Evolutionary conservation across 2,329 filamentous ascomycete genomes (phyloP).

Genomic region (Nemania diffusa): DNA sequence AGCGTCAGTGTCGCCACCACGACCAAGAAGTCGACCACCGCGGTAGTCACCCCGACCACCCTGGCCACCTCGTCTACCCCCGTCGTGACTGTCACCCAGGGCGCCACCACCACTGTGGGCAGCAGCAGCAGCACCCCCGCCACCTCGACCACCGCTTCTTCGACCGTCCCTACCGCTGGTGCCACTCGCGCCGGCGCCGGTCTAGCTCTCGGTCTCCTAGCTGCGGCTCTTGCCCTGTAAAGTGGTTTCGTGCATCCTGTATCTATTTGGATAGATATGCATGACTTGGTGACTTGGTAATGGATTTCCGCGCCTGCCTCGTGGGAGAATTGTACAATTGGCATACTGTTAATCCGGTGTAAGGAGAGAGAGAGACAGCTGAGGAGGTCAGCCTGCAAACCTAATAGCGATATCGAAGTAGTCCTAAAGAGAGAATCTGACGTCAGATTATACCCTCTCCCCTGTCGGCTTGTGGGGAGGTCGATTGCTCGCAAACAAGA

Average conservation of each 20-base stretch:
- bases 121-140: conserved; percentile 8
- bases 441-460: background rate
- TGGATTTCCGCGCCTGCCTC: conserved; percentile 1
- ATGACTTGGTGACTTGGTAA: conserved; percentile 1
- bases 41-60: conserved; percentile 2
- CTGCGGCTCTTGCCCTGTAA: conserved; percentile 52
- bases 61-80: conserved; percentile 14
- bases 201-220: conserved; percentile 55
- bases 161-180: conserved; percentile 42
- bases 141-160: conserved; percentile 12
- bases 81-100: conserved; percentile 22
- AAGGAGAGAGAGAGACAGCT: background rate
- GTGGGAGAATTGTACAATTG: background rate
- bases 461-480: conserved; percentile 32
- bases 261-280: conserved; percentile 7
- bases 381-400: conserved; percentile 1
- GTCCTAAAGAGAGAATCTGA: background rate
- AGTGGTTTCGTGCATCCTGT: conserved; percentile 7
- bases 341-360: conserved; percentile 17
- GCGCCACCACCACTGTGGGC: background rate
- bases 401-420: conserved; percentile 9
- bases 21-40: conserved; percentile 6
- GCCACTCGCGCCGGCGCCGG: conserved; percentile 52
- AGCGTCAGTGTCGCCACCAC: conserved; percentile 12
- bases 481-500: conserved; percentile 2